Evolutionary conservation across 768 basidiomycete genomes (phyloP).

Genomic region (Amanita exitialis): DNA sequence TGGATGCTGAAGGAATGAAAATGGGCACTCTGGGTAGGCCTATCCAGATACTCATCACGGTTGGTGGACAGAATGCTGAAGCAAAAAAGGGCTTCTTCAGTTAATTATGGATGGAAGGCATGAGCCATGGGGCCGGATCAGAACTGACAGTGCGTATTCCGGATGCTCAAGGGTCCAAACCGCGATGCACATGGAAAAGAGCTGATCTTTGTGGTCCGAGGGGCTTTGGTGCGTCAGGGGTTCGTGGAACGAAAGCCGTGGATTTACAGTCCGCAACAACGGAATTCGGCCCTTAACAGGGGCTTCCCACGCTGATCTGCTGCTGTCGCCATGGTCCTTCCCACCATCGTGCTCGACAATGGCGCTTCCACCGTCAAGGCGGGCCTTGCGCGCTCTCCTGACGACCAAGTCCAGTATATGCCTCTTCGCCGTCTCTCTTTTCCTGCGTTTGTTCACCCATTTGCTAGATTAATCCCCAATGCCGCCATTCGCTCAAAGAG

Average conservation of each 20-base stretch:
- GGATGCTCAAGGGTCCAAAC: constrained; percentile 71
- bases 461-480: constrained; percentile 60
- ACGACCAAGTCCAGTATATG: constrained; percentile 12
- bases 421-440: background rate
- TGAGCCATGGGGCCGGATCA: constrained; percentile 8
- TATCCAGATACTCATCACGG: constrained; percentile 62
- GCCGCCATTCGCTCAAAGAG: constrained; percentile 78
- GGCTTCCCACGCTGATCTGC: constrained; percentile 2
- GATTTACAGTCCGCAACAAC: constrained; percentile 18
- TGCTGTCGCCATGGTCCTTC: constrained; percentile 9
- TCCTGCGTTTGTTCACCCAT: constrained; percentile 8
- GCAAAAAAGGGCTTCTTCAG: constrained; percentile 6
- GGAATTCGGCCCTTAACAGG: constrained; percentile 4
- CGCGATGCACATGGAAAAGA: constrained; percentile 57
- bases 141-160: constrained; percentile 66
- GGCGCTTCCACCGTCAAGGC: constrained; percentile 79
- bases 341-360: constrained; percentile 73
- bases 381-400: constrained; percentile 33
- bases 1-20: constrained; percentile 55
- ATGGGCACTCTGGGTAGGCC: constrained; percentile 55
- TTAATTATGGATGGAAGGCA: constrained; percentile 5
- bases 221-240: constrained; percentile 8
- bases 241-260: constrained; percentile 16
- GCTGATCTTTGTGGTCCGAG: constrained; percentile 14
- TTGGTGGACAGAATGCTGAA: constrained; percentile 65